Conservation (phyloP, 129 eudicot genomes). For the Escallonia rubra region DNA sequence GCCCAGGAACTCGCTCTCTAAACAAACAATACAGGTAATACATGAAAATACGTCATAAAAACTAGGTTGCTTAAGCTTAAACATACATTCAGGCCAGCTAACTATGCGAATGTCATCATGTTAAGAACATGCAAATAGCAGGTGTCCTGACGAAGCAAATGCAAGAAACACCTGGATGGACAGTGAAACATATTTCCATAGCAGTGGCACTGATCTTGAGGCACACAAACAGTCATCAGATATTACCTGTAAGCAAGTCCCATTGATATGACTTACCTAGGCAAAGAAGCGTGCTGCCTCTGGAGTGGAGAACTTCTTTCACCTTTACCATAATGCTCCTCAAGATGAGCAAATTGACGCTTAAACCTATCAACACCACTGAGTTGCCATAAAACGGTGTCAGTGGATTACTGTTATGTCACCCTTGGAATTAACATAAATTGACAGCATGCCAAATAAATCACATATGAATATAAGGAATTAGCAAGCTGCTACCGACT, state of each 20-base stretch:
- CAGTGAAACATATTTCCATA: too few relatives aligned
- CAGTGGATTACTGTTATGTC: conserved; percentile 2
- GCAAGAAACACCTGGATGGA: too few relatives aligned
- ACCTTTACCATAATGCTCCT: conserved; percentile 75
- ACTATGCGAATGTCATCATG: too few relatives aligned
- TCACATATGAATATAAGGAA: too few relatives aligned
- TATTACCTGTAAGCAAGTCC: background rate
- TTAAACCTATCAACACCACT: conserved; percentile 98
- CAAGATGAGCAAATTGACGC: conserved; percentile 96
- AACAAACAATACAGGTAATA: background rate
- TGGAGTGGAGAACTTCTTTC: conserved; percentile 63
- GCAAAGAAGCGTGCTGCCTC: conserved; percentile 92
- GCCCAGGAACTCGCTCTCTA: conserved; percentile 92
- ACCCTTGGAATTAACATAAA: too few relatives aligned
- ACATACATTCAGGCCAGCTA: too few relatives aligned
- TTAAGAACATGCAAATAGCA: too few relatives aligned
- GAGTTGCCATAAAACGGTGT: conserved; percentile 5
- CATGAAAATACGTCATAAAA: background rate
- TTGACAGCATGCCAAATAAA: too few relatives aligned
- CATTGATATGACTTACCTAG: conserved; percentile 46
- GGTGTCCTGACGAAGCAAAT: too few relatives aligned
- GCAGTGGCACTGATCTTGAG: too few relatives aligned
- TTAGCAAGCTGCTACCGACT: too few relatives aligned
- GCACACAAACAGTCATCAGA: background rate
- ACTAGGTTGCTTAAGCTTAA: too few relatives aligned